Evolutionary conservation across 2,329 filamentous ascomycete species (phyloP).

Genomic region (Penicillium sp.): DNA sequence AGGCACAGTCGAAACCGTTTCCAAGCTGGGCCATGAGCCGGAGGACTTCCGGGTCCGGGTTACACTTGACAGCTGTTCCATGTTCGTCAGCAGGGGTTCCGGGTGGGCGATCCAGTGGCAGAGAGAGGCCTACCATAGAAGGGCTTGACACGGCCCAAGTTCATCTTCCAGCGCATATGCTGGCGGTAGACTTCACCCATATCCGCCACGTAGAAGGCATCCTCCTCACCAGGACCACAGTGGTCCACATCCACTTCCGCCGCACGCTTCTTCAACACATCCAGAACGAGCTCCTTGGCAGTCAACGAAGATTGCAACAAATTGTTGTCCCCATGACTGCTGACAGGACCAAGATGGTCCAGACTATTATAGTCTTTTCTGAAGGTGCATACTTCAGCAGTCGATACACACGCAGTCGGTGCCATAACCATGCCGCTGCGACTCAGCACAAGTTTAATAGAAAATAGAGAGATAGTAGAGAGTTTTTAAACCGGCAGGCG

Average conservation of each 20-base stretch:
- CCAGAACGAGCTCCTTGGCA: constrained; percentile 79
- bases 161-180: constrained; percentile 96
- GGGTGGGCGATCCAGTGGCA: not conserved
- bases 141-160: constrained; percentile 85
- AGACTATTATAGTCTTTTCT: constrained; percentile 32
- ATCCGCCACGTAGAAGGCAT: constrained; percentile 97
- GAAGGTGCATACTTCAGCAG: constrained; percentile 44
- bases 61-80: constrained; percentile 86
- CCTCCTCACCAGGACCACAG: constrained; percentile 90
- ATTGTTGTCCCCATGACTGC: constrained; percentile 44
- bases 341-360: constrained; percentile 30
- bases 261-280: constrained; percentile 82
- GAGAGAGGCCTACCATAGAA: constrained; percentile 72
- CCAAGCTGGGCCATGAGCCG: constrained; percentile 83
- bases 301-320: constrained; percentile 41
- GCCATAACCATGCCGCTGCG: constrained; percentile 61
- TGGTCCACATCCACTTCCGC: constrained; percentile 78
- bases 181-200: constrained; percentile 98
- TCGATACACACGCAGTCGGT: constrained; percentile 61
- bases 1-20: constrained; percentile 96
- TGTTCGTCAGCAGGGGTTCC: constrained; percentile 5
- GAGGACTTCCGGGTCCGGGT: constrained; percentile 86
- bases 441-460: constrained; percentile 27
- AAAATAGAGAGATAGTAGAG: constrained; percentile 16
- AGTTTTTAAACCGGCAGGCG: constrained; percentile 21